Conservation (phyloP, 139 green algal genomes). For the Chlamydomonas asymmetrica region DNA sequence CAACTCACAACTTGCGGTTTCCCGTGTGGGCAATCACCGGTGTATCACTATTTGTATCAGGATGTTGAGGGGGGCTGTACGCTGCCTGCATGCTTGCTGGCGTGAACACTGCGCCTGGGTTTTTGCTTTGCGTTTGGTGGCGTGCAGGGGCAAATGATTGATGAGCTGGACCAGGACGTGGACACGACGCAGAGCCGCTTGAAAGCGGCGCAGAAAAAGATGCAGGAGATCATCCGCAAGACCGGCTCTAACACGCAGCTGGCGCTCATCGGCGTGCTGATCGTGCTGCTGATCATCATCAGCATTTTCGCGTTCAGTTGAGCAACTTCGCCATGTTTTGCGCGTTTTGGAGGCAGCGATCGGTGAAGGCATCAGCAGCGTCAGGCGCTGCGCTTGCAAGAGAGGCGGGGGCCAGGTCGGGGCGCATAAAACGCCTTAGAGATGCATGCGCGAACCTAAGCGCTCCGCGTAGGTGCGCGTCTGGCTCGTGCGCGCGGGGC, state of each 20-base stretch:
- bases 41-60: background rate
- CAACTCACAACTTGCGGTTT: too few species aligned
- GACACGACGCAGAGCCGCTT: slow-evolving; percentile 72
- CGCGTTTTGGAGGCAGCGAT: too few species aligned
- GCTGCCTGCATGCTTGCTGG: too few species aligned
- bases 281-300: slow-evolving; percentile 33
- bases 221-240: slow-evolving; percentile 69
- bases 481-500: too few species aligned
- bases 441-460: background rate
- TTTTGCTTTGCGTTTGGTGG: too few species aligned
- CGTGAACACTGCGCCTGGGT: too few species aligned
- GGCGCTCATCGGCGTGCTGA: slow-evolving; percentile 26
- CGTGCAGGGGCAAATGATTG: slow-evolving; percentile 59
- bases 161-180: slow-evolving; percentile 77
- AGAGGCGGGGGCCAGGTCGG: background rate
- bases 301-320: slow-evolving; percentile 17
- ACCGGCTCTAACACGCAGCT: slow-evolving; percentile 75
- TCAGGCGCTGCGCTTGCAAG: background rate
- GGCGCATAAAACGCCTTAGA: background rate
- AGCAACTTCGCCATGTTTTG: background rate
- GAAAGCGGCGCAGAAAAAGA: slow-evolving; percentile 74
- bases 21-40: background rate
- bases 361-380: too few species aligned
- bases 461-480: background rate
- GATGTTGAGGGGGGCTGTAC: too few species aligned